A percentile compares a stretch with the other conserved stretches of the same genome.
Conservation (phyloP, 208 protist genomes). For the Acanthamoeba culbertsoni region DNA sequence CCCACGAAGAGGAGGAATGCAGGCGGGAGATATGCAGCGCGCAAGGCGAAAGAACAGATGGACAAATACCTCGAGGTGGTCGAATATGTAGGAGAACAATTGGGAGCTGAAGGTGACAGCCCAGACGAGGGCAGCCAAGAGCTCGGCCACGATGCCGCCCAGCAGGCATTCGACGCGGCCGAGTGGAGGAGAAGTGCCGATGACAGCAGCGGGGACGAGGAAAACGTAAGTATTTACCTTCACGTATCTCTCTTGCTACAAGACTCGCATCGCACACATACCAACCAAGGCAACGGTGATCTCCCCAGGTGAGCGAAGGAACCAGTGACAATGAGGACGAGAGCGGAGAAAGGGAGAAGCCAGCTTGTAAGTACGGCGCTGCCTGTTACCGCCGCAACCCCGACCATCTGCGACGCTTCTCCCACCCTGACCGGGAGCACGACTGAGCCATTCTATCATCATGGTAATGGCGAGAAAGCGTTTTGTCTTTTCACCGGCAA, state of each 20-base stretch:
- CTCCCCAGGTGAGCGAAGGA: not conserved
- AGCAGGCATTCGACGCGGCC: not conserved
- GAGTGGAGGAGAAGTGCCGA: not conserved
- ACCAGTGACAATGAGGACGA: not conserved
- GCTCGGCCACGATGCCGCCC: not conserved
- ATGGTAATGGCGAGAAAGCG: too few species aligned
- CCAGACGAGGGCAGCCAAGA: not conserved
- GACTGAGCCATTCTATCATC: too few species aligned
- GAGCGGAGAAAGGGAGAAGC: not conserved
- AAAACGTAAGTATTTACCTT: not conserved
- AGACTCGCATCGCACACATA: not conserved
- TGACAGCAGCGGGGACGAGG: not conserved
- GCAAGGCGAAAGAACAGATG: not conserved
- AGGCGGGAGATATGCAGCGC: not conserved
- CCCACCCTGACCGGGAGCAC: too few species aligned
- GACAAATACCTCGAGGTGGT: not conserved
- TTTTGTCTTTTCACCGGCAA: too few species aligned
- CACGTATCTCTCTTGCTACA: not conserved
- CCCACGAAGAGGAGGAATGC: not conserved
- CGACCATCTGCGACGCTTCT: not conserved
- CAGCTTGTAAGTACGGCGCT: not conserved
- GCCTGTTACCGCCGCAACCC: constrained; percentile 53
- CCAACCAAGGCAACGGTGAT: not conserved
- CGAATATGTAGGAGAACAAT: too few species aligned
- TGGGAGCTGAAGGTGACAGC: not conserved